Base-by-base conservation (phyloP, 129 eudicot genomes). In the Artemisia tridentata region DNA sequence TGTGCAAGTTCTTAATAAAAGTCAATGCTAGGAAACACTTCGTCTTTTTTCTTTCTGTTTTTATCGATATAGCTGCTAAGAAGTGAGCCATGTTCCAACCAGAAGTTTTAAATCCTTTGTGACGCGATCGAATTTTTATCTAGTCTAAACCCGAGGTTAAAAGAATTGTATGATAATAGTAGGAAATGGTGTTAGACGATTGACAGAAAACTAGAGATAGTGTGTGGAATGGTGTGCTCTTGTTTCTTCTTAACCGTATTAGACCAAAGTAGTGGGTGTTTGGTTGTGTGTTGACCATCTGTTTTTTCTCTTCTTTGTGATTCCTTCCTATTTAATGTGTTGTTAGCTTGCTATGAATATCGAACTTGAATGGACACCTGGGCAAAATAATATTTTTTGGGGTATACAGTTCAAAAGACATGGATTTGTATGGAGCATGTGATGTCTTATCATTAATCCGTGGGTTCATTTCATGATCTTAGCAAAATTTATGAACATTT, bases 1-100 rank as follows among this genome's bases (percentile, higher is more conserved):
- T 50, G 69, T 17, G 60, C 63, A 50, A 53, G 71, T 15, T 57
- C 41, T 52, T 9, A 68, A 68, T 68, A 68, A 68, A 68, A 38
- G 10, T n/a, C 25, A 3, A 59, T 52, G 11, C 73, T 68, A 68
- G 19, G 16, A 21, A 52, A 51, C n/a, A 11, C 45, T 52, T 48
- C n/a, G 17, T 47, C 50, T 68, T 7, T 50, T 34, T 34, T 31
- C 41, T 34, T 5, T 34, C 47, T 25, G 72, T 67, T 67, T 25
- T 15, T 68, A 20, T 49, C 23, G 43, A 47, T 67, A 47, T 48
- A 67, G 55, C 47, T 65, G 41, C 31, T n/a, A 29, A 29, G 69
- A 65, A 53, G 31, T 2, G 34, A 5, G 31, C 25, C 12, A 38
- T 38, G 45, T 38, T 1, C 45, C 45, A 38, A 38, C 10, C 9